Percentiles rank a stretch among this genome's conserved stretches.
Evolutionary conservation across 805 yeast genomes (phyloP).

Genomic region (Pichia californica): DNA sequence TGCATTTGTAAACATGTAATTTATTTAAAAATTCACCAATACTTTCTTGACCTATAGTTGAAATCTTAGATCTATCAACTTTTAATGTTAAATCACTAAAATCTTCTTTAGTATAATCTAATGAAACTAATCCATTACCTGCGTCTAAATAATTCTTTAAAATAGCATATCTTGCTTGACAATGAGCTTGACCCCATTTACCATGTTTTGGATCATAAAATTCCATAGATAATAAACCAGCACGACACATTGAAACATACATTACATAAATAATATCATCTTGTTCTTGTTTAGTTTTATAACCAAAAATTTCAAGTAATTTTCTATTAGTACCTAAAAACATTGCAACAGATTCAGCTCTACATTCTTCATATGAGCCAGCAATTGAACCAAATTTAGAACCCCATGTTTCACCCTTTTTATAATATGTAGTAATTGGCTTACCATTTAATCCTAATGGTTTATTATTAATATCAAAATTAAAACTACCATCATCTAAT

Average conservation of each 20-base stretch:
- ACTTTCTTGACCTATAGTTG: conserved; percentile 64
- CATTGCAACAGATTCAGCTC: conserved; percentile 89
- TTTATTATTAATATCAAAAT: conserved; percentile 55
- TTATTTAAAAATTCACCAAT: conserved; percentile 64
- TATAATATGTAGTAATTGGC: conserved; percentile 64
- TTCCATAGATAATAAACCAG: conserved; percentile 77
- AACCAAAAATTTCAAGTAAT: conserved; percentile 69
- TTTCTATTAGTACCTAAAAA: conserved; percentile 64
- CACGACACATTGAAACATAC: conserved; percentile 78
- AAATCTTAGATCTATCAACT: conserved; percentile 57
- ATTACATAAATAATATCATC: conserved; percentile 60
- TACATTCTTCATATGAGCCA: conserved; percentile 87
- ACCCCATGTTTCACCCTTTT: conserved; percentile 86
- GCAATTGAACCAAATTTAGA: conserved; percentile 75
- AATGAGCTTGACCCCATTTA: conserved; percentile 94
- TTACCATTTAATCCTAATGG: conserved; percentile 55
- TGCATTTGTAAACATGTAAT: conserved; percentile 72
- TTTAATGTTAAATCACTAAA: conserved; percentile 55
- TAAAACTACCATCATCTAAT: conserved; percentile 53
- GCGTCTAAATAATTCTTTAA: conserved; percentile 68
- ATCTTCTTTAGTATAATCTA: conserved; percentile 42
- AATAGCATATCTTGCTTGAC: conserved; percentile 88
- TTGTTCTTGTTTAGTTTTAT: conserved; percentile 48
- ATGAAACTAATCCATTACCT: conserved; percentile 49
- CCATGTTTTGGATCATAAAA: conserved; percentile 76